phyloP scores from a whole-genome alignment of 805 yeast genomes.

The Cyberlindnera euphorbiae region DNA sequence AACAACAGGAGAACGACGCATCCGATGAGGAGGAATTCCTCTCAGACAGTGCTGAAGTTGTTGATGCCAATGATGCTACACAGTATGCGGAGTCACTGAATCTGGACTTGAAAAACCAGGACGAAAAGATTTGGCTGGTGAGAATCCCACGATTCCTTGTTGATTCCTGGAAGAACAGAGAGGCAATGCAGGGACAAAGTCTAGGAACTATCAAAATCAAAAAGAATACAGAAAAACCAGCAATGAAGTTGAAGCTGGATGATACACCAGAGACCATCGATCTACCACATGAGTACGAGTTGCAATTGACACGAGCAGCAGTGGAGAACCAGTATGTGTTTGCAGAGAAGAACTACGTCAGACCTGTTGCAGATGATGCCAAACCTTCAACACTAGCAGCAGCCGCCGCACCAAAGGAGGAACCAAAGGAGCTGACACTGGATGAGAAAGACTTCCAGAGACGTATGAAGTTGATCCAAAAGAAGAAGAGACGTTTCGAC shows the following conservation, averaged over 20 bases:
- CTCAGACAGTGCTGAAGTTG: conserved; percentile 38
- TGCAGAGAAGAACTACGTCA: conserved; percentile 66
- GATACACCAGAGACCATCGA: conserved; percentile 42
- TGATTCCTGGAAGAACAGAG: conserved; percentile 69
- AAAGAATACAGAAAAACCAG: conserved; percentile 11
- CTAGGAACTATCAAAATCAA: conserved; percentile 68
- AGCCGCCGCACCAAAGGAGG: not conserved
- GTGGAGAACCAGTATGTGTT: conserved; percentile 86
- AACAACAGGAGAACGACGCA: conserved; percentile 25
- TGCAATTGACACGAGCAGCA: conserved; percentile 68
- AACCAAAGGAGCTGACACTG: conserved; percentile 5
- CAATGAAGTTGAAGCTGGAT: conserved; percentile 56
- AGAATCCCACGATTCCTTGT: conserved; percentile 85
- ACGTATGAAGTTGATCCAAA: conserved; percentile 20
- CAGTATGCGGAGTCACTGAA: conserved; percentile 64
- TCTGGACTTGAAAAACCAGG: conserved; percentile 57
- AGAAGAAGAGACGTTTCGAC: conserved; percentile 32
- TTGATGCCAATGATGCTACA: conserved; percentile 41
- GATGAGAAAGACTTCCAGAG: conserved; percentile 14
- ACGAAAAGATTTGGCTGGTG: conserved; percentile 86
- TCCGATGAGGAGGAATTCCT: conserved; percentile 37
- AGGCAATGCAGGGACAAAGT: conserved; percentile 61
- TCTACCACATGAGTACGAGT: conserved; percentile 82
- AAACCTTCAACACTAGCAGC: conserved; percentile 1
- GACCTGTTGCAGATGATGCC: conserved; percentile 1